Conservation (phyloP, 148 eudicot species). For the Selenicereus undatus region DNA sequence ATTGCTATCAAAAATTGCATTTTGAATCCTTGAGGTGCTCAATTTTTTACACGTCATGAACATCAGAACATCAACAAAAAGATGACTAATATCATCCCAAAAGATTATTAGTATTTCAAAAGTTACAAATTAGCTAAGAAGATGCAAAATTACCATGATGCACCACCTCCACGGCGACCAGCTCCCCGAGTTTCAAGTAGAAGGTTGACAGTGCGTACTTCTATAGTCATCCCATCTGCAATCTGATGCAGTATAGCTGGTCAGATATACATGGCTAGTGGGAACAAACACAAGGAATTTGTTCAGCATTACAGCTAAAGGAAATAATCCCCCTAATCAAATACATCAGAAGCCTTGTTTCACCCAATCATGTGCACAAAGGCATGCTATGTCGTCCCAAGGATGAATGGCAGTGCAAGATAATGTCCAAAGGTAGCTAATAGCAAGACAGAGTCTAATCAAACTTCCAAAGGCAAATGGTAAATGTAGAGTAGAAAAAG, state of each 20-base stretch:
- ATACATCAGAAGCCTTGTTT: neutral
- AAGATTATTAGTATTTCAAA: neutral
- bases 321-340: neutral
- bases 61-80: neutral
- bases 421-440: neutral
- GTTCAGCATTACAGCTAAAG: neutral
- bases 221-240: slow-evolving; percentile 96
- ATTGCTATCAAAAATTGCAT: too few species aligned
- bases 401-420: neutral
- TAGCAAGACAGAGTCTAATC: neutral
- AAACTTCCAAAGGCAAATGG: neutral
- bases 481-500: neutral
- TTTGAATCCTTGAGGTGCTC: too few species aligned
- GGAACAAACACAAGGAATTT: neutral
- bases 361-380: neutral
- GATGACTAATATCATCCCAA: neutral
- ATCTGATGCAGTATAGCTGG: slow-evolving; percentile 54
- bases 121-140: neutral
- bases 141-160: slow-evolving; percentile 60
- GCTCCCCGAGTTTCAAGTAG: slow-evolving; percentile 95
- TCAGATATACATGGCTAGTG: slow-evolving; percentile 23
- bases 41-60: too few species aligned
- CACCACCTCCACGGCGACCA: slow-evolving; percentile 62
- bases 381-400: neutral
- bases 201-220: slow-evolving; percentile 84